Evolutionary conservation across 2,329 filamentous ascomycete species (phyloP).

Genomic region (Alternaria gaisen): DNA sequence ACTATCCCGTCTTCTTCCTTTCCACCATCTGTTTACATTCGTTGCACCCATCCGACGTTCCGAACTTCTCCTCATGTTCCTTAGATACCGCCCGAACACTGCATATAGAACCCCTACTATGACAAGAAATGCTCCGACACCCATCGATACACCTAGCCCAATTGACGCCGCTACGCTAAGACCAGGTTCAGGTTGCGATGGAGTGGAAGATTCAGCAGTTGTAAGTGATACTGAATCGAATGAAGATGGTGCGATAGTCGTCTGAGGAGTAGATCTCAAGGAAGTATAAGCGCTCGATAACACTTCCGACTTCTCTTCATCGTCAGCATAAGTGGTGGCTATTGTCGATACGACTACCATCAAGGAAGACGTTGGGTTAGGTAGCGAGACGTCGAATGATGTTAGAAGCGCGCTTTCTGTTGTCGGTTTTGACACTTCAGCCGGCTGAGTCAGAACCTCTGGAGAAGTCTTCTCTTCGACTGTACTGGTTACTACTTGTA

Average conservation of each 20-base stretch:
- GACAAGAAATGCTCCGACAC: background rate
- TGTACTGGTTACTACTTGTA: background rate
- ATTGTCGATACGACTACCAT: background rate
- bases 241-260: background rate
- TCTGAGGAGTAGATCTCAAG: background rate
- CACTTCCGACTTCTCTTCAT: background rate
- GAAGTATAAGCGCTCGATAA: background rate
- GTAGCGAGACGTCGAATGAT: background rate
- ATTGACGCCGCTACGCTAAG: background rate
- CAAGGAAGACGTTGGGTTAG: background rate
- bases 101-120: background rate
- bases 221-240: background rate
- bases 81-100: background rate
- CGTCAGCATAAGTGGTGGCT: background rate
- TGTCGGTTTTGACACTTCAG: background rate
- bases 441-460: background rate
- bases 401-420: background rate
- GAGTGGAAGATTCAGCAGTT: background rate
- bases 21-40: background rate
- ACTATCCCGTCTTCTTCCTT: background rate
- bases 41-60: background rate
- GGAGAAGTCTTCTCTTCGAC: background rate
- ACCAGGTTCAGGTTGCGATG: background rate
- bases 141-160: conserved; percentile 7
- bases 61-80: background rate